phyloP scores from a whole-genome alignment of 2,329 filamentous ascomycete genomes.

The Cordyceps tenuipes region DNA sequence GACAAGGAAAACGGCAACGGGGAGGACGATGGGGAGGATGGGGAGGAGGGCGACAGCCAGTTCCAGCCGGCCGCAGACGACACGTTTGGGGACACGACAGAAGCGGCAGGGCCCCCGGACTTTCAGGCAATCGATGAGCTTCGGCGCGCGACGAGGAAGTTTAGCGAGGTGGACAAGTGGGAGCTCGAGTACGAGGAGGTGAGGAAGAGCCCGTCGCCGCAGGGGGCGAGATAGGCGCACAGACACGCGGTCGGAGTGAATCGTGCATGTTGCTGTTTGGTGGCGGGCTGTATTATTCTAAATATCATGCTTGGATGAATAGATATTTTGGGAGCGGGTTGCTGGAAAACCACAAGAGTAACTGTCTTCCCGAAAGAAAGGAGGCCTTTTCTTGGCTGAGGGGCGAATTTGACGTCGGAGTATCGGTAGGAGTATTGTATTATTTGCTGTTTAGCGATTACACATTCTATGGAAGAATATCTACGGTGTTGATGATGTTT shows the following conservation, averaged over 20 bases:
- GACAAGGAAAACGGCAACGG: slow-evolving; percentile 49
- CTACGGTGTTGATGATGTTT: neutral
- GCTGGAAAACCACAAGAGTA: neutral
- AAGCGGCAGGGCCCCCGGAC: slow-evolving; percentile 28
- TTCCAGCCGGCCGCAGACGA: slow-evolving; percentile 39
- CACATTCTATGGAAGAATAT: neutral
- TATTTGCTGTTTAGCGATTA: slow-evolving; percentile 3
- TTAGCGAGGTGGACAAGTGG: slow-evolving; percentile 62
- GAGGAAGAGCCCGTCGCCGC: slow-evolving; percentile 26
- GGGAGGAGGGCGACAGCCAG: slow-evolving; percentile 25
- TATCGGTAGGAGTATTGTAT: neutral
- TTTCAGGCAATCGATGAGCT: slow-evolving; percentile 43
- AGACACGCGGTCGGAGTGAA: neutral
- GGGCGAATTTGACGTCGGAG: neutral
- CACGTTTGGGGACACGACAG: slow-evolving; percentile 27
- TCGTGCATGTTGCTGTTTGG: neutral
- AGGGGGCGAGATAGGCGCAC: neutral
- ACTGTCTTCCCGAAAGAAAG: neutral
- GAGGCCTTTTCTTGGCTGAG: neutral
- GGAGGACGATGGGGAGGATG: slow-evolving; percentile 25
- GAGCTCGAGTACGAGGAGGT: slow-evolving; percentile 60
- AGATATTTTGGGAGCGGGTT: neutral
- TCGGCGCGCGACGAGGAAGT: slow-evolving; percentile 52
- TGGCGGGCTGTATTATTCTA: neutral
- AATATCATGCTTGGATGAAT: slow-evolving; percentile 3